Evolutionary conservation across 148 eudicot species (phyloP).

Genomic region (Drosera capensis): DNA sequence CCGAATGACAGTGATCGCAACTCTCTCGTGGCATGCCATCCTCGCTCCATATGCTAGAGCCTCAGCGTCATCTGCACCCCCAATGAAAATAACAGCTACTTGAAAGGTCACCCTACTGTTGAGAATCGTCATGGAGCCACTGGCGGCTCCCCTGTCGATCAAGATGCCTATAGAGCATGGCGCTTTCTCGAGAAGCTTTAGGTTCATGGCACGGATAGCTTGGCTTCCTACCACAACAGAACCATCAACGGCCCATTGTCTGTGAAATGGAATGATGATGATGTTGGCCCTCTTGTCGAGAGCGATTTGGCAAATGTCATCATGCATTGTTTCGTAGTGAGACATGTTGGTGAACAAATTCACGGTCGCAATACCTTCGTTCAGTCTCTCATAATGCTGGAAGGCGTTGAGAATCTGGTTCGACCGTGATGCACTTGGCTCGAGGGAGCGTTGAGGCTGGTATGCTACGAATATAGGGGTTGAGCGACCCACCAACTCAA

Average conservation of each 20-base stretch:
- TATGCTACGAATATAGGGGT: constrained; percentile 47
- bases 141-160: constrained; percentile 39
- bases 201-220: constrained; percentile 24
- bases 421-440: constrained; percentile 15
- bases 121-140: constrained; percentile 19
- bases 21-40: constrained; percentile 34
- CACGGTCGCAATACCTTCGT: constrained; percentile 17
- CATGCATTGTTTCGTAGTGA: constrained; percentile 28
- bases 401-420: constrained; percentile 40
- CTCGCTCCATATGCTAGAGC: constrained; percentile 49
- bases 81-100: constrained; percentile 46
- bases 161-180: constrained; percentile 60
- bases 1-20: constrained; percentile 33
- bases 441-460: constrained; percentile 9
- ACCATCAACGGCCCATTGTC: constrained; percentile 45
- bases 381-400: constrained; percentile 21
- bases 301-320: constrained; percentile 46
- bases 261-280: constrained; percentile 55
- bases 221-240: constrained; percentile 15
- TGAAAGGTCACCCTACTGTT: constrained; percentile 16
- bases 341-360: constrained; percentile 45
- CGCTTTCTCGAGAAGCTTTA: constrained; percentile 21
- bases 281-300: constrained; percentile 29
- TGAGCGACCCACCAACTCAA: constrained; percentile 40
- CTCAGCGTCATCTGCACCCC: constrained; percentile 59